Evolutionary conservation across 2,329 filamentous ascomycete species (phyloP).

Genomic region (Dothiorella sarmentorum): DNA sequence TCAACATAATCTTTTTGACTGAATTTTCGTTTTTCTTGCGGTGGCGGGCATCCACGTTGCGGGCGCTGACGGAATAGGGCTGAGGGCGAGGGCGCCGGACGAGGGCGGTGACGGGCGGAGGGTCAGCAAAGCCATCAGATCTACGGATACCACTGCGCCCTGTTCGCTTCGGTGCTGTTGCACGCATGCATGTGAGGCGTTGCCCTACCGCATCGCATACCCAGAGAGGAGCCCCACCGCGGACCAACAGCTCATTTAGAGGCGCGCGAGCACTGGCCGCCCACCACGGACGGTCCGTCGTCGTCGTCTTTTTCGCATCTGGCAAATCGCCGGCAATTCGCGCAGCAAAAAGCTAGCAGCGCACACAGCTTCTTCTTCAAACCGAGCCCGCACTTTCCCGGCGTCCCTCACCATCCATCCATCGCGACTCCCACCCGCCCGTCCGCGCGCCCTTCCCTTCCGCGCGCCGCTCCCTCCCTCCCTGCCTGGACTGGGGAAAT

Average conservation of each 20-base stretch:
- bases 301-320: neutral
- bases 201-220: neutral
- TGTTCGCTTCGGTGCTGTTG: neutral
- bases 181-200: neutral
- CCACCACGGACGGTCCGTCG: neutral
- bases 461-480: neutral
- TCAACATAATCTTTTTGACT: no score
- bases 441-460: constrained; percentile 7
- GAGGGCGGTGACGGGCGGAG: constrained; percentile 6
- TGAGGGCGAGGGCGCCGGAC: neutral
- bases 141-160: neutral
- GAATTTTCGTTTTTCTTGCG: no score
- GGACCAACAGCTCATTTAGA: constrained; percentile 12
- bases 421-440: neutral
- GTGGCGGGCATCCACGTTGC: constrained; percentile 9
- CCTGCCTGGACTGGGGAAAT: neutral
- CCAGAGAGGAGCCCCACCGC: neutral
- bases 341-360: constrained; percentile 15
- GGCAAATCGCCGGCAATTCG: constrained; percentile 15
- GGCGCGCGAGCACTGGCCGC: constrained; percentile 3
- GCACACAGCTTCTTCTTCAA: constrained; percentile 6
- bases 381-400: neutral
- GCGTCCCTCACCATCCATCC: neutral
- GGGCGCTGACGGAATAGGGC: constrained; percentile 10
- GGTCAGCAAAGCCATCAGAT: constrained; percentile 6